Evolutionary conservation across 345 rosid species (phyloP).

Genomic region (Toxicodendron radicans): DNA sequence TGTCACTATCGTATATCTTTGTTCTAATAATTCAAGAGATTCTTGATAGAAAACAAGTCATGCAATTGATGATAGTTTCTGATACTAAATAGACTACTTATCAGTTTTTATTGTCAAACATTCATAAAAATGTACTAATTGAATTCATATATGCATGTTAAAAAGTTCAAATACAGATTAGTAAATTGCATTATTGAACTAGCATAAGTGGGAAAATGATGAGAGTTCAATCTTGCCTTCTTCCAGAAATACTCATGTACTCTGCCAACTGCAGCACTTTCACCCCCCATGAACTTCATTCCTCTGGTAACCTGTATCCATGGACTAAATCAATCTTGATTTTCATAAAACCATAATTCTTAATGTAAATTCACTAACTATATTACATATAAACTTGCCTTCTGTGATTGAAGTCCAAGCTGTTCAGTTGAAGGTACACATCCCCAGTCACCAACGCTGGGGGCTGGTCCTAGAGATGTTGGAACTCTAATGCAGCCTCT

Average conservation of each 20-base stretch:
- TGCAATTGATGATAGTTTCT: too few species aligned
- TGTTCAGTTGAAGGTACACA: conserved; percentile 58
- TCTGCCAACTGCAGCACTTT: conserved; percentile 77
- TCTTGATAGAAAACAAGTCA: neutral
- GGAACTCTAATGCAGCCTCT: conserved; percentile 57
- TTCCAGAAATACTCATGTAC: conserved; percentile 81
- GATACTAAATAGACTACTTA: too few species aligned
- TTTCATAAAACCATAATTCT: neutral
- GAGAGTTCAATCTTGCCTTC: conserved; percentile 47
- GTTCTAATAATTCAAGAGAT: neutral
- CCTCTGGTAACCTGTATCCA: conserved; percentile 53
- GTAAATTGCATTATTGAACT: neutral
- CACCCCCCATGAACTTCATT: conserved; percentile 75
- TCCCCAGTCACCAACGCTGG: conserved; percentile 68
- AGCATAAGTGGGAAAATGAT: neutral
- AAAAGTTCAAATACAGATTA: too few species aligned
- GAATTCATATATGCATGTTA: too few species aligned
- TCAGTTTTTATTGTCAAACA: too few species aligned
- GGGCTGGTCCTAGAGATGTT: conserved; percentile 57
- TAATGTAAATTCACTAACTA: neutral
- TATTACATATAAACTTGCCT: conserved; percentile 43
- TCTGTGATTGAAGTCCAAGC: conserved; percentile 54
- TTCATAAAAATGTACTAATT: too few species aligned
- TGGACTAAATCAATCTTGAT: neutral
- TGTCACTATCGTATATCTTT: neutral